Conservation (phyloP, 2,329 filamentous ascomycete genomes). For the Aspergillus transmontanensis region DNA sequence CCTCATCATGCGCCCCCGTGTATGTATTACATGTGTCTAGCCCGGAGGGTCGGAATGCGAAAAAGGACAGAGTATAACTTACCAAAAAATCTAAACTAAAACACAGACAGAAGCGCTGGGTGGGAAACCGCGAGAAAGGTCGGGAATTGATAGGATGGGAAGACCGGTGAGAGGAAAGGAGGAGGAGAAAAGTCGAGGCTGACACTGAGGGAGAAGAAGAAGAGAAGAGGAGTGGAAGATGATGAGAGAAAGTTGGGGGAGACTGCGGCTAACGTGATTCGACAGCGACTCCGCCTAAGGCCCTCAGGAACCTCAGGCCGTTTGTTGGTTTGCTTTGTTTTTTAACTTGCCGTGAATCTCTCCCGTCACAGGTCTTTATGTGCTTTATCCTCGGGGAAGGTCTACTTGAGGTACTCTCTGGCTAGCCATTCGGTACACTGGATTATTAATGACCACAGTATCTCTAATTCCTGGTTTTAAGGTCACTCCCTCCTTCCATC, state of each 20-base stretch:
- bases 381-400: conserved; percentile 1
- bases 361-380: background rate
- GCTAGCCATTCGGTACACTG: background rate
- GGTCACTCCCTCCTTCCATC: background rate
- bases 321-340: background rate
- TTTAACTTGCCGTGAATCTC: conserved; percentile 9
- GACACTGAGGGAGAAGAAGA: conserved; percentile 8
- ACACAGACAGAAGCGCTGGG: conserved; percentile 7
- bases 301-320: conserved; percentile 1
- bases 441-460: background rate
- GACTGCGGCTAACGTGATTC: conserved; percentile 17
- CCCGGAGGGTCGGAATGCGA: conserved; percentile 1
- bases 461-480: background rate
- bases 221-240: conserved; percentile 10
- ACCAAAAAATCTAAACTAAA: conserved; percentile 12
- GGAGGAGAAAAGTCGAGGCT: conserved; percentile 12
- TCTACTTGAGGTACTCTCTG: background rate
- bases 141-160: background rate
- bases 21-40: background rate
- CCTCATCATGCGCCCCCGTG: background rate
- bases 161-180: conserved; percentile 3
- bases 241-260: conserved; percentile 7
- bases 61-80: conserved; percentile 2
- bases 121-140: background rate
- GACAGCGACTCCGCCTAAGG: conserved; percentile 19